Base-by-base conservation (phyloP, 768 basidiomycete genomes). In the Saitozyma podzolica region DNA sequence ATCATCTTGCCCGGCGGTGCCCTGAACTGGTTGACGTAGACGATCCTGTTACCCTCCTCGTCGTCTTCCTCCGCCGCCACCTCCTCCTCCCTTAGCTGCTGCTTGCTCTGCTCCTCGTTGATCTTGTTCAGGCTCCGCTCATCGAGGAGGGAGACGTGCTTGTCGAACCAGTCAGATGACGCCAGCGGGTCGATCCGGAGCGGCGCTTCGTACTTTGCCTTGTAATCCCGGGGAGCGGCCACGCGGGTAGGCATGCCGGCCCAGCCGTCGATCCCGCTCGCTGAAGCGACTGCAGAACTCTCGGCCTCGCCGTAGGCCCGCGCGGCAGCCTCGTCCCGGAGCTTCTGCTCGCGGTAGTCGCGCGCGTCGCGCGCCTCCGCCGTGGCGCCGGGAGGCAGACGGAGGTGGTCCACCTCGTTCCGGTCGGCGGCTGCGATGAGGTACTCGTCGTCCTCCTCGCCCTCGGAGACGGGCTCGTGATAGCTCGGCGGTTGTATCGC, bases 381-480 rank as follows among this genome's bases (percentile, higher is more conserved):
- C 4, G 70, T 67, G 9, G 75, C 79, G 19, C 70, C 72, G 2
- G 84, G 84, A 55, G 86, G 85, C 53, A 98, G 81, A 39, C 92
- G 89, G 0, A 89, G 88, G 45, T 89, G 87, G 68, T 85, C 86
- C 62, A 86, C 86, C 76, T 98, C 94, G 72, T 99, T 90, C 57
- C 80, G 84, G 5, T 92, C 89, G 16, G 89, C 86, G 0, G 83
- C 83, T 20, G 87, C 70, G 40, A 75, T 63, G 37, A 60, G 51
- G 11, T 77, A 72, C 61, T 76, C 75, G 37, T 84, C 87, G 68
- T 92, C 89, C 61, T 92, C 94, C 77, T 99, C 95, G 43, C 92
- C 96, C 78, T 98, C 96, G 0, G 93, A 96, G 10, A 93, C 81
- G 0, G 96, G 96, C 73, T 99, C 96, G 29, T 86, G 83, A 73